phyloP scores from a whole-genome alignment of 2,329 filamentous ascomycete genomes.

The Sordariomycetes sp. region DNA sequence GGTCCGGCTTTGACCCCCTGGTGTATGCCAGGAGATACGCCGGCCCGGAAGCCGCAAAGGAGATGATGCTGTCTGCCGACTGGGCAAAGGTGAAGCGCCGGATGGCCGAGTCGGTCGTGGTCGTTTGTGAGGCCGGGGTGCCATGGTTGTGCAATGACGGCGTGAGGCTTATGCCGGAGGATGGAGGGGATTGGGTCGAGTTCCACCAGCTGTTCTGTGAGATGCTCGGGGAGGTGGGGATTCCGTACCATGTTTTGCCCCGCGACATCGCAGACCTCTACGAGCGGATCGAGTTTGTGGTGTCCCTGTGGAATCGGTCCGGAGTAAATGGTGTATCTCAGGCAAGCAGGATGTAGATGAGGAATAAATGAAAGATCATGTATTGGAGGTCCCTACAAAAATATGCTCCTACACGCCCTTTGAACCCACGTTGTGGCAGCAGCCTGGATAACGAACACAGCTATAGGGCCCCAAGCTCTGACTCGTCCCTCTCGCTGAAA shows the following conservation, averaged over 20 bases:
- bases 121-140: conserved; percentile 26
- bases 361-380: too few species aligned
- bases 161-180: conserved; percentile 19
- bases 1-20: conserved; percentile 30
- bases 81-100: conserved; percentile 19
- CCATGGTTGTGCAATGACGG: conserved; percentile 24
- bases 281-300: neutral
- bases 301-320: neutral
- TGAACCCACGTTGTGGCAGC: too few species aligned
- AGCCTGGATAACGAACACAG: too few species aligned
- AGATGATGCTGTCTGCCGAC: conserved; percentile 11
- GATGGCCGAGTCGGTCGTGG: conserved; percentile 21
- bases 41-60: conserved; percentile 12
- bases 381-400: too few species aligned
- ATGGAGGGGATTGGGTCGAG: conserved; percentile 9
- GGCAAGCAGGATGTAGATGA: too few species aligned
- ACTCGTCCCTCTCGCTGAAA: too few species aligned
- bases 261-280: neutral
- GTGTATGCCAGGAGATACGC: conserved; percentile 23
- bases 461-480: too few species aligned
- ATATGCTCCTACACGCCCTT: too few species aligned
- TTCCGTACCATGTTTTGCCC: neutral
- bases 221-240: conserved; percentile 5
- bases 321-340: too few species aligned
- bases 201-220: conserved; percentile 15